Evolutionary conservation across 192 early-diverging fungal genomes (phyloP).

Genomic region (Mortierella alpina): DNA sequence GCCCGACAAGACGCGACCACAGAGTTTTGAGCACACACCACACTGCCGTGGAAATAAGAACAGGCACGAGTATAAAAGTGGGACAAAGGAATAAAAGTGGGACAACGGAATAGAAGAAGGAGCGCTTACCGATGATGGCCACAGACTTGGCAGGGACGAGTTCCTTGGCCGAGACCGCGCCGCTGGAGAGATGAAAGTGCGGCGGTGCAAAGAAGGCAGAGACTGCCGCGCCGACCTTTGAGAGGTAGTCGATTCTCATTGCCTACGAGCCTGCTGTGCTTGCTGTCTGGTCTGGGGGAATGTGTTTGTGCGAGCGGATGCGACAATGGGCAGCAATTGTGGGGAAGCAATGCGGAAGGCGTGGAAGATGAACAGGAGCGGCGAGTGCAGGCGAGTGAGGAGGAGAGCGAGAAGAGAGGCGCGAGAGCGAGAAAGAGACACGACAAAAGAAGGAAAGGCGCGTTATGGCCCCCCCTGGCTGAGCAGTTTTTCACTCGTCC

Average conservation of each 20-base stretch:
- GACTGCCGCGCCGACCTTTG: slow-evolving; percentile 42
- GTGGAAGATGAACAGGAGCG: too few species aligned
- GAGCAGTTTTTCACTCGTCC: too few species aligned
- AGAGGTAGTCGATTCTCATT: slow-evolving; percentile 44
- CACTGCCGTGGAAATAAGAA: too few species aligned
- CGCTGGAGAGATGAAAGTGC: slow-evolving; percentile 9
- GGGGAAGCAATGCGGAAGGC: not conserved
- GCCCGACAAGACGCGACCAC: too few species aligned
- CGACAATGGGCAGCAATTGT: not conserved
- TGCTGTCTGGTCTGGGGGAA: not conserved
- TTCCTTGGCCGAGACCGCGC: slow-evolving; percentile 2
- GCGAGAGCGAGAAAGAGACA: not conserved
- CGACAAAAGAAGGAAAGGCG: not conserved
- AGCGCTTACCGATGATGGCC: slow-evolving; percentile 58
- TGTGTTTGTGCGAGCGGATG: not conserved
- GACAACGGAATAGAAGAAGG: not conserved
- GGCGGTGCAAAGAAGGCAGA: slow-evolving; percentile 35
- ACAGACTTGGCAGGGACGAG: slow-evolving; percentile 43
- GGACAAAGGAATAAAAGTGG: not conserved
- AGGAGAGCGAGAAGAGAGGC: not conserved
- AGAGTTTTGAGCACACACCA: too few species aligned
- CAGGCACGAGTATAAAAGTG: too few species aligned
- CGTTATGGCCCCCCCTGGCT: too few species aligned
- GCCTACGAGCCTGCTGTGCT: not conserved
- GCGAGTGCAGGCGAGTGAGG: not conserved